Percentiles rank a stretch among this genome's conserved stretches.
Evolutionary conservation across 441 rosid species (phyloP).

Genomic region (Erysimum cheiri): DNA sequence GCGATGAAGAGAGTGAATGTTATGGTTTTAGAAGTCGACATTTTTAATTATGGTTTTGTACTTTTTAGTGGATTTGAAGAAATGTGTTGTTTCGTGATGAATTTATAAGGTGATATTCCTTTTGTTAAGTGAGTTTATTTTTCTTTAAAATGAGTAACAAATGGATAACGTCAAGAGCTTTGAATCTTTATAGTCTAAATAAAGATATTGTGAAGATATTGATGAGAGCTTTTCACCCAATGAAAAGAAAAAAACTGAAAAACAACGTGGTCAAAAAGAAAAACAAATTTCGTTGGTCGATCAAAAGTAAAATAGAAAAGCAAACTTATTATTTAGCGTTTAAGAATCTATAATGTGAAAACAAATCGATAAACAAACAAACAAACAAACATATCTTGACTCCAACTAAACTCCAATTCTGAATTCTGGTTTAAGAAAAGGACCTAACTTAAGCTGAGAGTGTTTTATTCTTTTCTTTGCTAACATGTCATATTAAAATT

Average conservation of each 20-base stretch:
- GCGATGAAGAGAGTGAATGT: neutral
- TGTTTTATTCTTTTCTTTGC: too few species aligned
- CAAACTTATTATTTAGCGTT: neutral
- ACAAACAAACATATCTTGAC: neutral
- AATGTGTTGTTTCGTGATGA: constrained; percentile 17
- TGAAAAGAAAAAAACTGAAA: neutral
- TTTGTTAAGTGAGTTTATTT: constrained; percentile 21
- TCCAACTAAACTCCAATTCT: neutral
- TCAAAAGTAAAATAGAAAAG: too few species aligned
- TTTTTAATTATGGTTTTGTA: neutral
- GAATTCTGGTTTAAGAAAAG: neutral
- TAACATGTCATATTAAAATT: too few species aligned
- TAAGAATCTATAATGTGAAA: neutral
- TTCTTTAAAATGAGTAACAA: constrained; percentile 4
- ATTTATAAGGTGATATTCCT: constrained; percentile 16
- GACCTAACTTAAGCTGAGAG: neutral
- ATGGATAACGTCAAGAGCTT: constrained; percentile 11
- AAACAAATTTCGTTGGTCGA: neutral
- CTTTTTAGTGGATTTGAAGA: constrained; percentile 6
- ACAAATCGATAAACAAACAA: neutral
- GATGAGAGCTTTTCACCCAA: neutral
- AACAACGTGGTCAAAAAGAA: neutral
- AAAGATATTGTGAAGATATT: neutral
- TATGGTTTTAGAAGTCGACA: constrained; percentile 28
- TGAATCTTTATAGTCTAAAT: constrained; percentile 4